Evolutionary conservation across 2,329 filamentous ascomycete species (phyloP).

Genomic region (Eurotiales sp.): DNA sequence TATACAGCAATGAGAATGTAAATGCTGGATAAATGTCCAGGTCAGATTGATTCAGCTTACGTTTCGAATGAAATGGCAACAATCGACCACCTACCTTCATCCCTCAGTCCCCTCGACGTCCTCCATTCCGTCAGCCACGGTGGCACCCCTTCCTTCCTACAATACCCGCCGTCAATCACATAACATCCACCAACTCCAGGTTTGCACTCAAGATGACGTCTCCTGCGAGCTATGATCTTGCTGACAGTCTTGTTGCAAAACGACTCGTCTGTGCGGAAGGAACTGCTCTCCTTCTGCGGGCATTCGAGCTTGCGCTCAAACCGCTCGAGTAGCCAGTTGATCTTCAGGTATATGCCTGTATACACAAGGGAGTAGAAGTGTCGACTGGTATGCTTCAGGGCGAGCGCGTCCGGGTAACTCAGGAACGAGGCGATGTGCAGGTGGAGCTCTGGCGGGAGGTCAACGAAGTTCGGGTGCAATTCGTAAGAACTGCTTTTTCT

Average conservation of each 20-base stretch:
- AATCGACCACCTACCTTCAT: slow-evolving; percentile 27
- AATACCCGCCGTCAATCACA: slow-evolving; percentile 35
- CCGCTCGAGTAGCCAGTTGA: slow-evolving; percentile 66
- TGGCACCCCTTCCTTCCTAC: slow-evolving; percentile 27
- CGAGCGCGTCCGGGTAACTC: slow-evolving; percentile 67
- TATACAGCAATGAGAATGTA: slow-evolving; percentile 11
- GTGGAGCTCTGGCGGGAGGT: slow-evolving; percentile 65
- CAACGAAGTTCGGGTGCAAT: slow-evolving; percentile 36
- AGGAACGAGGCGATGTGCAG: slow-evolving; percentile 58
- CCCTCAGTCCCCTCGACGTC: slow-evolving; percentile 13
- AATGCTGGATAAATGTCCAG: slow-evolving; percentile 13
- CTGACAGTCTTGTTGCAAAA: slow-evolving; percentile 41
- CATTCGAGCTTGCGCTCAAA: slow-evolving; percentile 62
- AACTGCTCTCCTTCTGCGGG: slow-evolving; percentile 49
- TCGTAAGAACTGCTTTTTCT: background rate
- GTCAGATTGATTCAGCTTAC: background rate
- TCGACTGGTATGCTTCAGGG: slow-evolving; percentile 62
- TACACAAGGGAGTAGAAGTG: slow-evolving; percentile 63
- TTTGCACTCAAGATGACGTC: slow-evolving; percentile 39
- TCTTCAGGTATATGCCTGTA: slow-evolving; percentile 63
- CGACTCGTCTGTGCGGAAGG: slow-evolving; percentile 38
- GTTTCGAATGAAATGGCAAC: background rate
- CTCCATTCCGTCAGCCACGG: slow-evolving; percentile 25
- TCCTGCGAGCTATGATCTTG: slow-evolving; percentile 39
- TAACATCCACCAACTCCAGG: slow-evolving; percentile 30